A percentile compares a stretch with the other conserved stretches of the same genome.
These are phyloP conservation scores for Opeltia flavorubescens DNA, from an alignment of 495 filamentous ascomycete genomes.

Conservation along the genomic window DNA sequence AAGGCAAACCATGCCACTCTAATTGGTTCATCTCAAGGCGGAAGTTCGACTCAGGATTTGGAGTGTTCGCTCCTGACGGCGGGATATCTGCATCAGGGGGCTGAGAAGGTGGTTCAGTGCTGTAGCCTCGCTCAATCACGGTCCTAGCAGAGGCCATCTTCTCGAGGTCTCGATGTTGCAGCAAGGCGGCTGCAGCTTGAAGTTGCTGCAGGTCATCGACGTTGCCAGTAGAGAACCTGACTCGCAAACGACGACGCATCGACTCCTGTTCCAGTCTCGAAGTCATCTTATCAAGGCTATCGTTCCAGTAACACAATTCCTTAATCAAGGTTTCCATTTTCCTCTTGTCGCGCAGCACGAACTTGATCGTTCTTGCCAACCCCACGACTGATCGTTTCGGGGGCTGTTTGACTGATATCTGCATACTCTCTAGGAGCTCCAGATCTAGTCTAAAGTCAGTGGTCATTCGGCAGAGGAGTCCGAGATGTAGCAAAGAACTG, in stretches of 20 bases:
- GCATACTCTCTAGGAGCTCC: conserved; percentile 7
- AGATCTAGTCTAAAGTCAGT: conserved; percentile 1
- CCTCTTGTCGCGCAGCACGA: conserved; percentile 8
- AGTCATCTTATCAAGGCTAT: conserved; percentile 14
- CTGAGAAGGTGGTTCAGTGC: not conserved
- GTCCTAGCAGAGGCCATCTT: conserved; percentile 7
- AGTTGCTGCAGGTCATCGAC: conserved; percentile 5
- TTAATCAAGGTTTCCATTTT: conserved; percentile 12
- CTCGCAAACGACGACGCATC: conserved; percentile 5
- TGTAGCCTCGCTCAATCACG: conserved; percentile 6
- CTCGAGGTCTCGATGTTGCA: conserved; percentile 11
- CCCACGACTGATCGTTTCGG: conserved; percentile 4
- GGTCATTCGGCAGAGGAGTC: not conserved
- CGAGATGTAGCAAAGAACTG: not conserved
- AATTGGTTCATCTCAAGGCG: conserved; percentile 11
- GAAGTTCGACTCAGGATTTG: not conserved
- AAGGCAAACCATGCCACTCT: conserved; percentile 9
- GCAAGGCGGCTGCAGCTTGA: conserved; percentile 7
- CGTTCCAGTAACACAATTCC: conserved; percentile 13
- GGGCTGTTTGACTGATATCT: conserved; percentile 6
- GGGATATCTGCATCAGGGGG: not conserved
- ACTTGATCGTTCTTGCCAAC: conserved; percentile 10
- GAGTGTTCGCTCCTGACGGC: not conserved
- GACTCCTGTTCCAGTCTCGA: conserved; percentile 10
- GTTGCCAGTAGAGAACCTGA: conserved; percentile 7